Evolutionary conservation across 306 rosid genomes (phyloP), one percentile per base, ranked within the genome.

Genomic region (Lathyrus aphaca): DNA sequence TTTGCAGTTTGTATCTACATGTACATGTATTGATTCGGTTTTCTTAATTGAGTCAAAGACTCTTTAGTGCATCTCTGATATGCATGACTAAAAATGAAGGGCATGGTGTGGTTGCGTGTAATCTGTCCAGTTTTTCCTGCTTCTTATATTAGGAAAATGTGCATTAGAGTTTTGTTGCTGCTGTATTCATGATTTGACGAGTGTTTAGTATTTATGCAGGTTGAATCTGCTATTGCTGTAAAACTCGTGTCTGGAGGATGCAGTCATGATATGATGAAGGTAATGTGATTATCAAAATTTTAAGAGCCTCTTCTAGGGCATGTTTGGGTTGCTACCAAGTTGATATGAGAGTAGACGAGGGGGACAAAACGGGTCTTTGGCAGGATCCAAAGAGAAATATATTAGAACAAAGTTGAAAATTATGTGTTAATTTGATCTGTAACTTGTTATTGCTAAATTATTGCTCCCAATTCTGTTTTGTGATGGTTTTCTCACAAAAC

Each of bases 191-290:
- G 45, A 66, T 44, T 66, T 78, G 73, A 65, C 39, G 44, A 40
- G 12, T 72, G 44, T 25, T 72, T 58, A 60, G 35, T 58, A 74
- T 37, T 73, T 66, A 59, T 84, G 83, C 84, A 95, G 97, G 86
- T 71, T 74, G 99, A 95, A 87, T 79, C 82, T 77, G 81, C 80
- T 66, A 64, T 95, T 83, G 89, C 86, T 50, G 81, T 84, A 39
- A 91, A 79, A 77, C 69, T 89, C 43, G 69, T 84, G 67, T 83
- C 88, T 1, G 89, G 87, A 54, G 84, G 76, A 45, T 87, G 95
- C 83, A 84, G 89, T 82, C 81, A 37, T 55, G 53, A 80, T 72
- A 77, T 89, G 86, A 65, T 59, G 53, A 83, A 91, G 99, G 99
- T 95, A 80, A 79, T 44, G 45, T 67, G 50, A 21, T 73, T 82